These are phyloP conservation scores for Groenewaldozyma tartarivorans DNA, from an alignment of 805 yeast genomes.

Conservation along the genomic window DNA sequence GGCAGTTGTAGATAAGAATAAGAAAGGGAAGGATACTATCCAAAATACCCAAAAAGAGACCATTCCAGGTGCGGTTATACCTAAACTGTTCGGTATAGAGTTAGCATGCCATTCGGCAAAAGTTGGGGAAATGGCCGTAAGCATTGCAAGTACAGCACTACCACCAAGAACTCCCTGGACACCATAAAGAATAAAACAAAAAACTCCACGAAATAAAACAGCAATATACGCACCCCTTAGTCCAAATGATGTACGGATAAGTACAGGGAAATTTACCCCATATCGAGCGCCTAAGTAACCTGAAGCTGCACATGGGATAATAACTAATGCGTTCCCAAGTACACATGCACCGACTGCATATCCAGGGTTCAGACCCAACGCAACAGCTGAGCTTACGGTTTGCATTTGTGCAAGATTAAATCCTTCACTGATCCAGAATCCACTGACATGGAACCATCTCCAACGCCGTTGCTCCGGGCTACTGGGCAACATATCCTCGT, in stretches of 20 bases:
- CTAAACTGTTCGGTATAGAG: constrained; percentile 21
- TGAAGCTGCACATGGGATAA: constrained; percentile 8
- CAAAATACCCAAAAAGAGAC: constrained; percentile 36
- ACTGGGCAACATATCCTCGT: constrained; percentile 11
- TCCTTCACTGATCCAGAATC: constrained; percentile 12
- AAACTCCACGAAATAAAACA: constrained; percentile 12
- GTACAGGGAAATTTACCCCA: constrained; percentile 10
- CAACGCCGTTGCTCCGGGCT: constrained; percentile 10
- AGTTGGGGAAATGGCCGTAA: constrained; percentile 32
- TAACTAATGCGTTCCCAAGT: constrained; percentile 11
- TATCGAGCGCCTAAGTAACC: constrained; percentile 9
- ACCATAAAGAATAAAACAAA: constrained; percentile 14
- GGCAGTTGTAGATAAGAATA: constrained; percentile 38
- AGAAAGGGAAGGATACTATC: constrained; percentile 35
- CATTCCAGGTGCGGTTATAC: constrained; percentile 33
- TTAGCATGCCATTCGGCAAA: constrained; percentile 30
- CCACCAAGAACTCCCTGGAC: constrained; percentile 15
- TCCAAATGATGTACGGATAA: constrained; percentile 11
- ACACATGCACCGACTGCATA: constrained; percentile 11
- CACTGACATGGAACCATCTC: constrained; percentile 13
- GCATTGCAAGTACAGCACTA: constrained; percentile 29
- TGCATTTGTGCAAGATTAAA: constrained; percentile 11
- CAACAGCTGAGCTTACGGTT: constrained; percentile 11
- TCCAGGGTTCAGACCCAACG: constrained; percentile 12
- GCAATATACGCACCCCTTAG: constrained; percentile 13